Evolutionary conservation across 1,284 basidiomycete species (phyloP), one percentile per base, ranked within the genome.

Genomic region (Stygiomarasmius scandens): DNA sequence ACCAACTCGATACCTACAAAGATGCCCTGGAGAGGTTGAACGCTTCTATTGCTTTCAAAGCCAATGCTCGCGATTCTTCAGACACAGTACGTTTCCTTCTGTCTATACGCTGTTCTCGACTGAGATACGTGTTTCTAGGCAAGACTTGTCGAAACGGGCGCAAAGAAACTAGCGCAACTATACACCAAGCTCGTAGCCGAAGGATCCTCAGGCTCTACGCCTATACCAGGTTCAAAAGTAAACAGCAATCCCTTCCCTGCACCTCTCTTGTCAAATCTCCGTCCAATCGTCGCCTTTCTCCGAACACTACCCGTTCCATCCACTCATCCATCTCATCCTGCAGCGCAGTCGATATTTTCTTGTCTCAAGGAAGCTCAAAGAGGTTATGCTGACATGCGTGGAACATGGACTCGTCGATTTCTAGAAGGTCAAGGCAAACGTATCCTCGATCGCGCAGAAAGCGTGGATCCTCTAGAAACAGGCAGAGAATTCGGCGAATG

Each of bases 331-430:
- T 88, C 89, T 0, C 90, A 92, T 66, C 89, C 89, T 3, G 89
- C 89, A 9, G 82, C 88, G 0, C 74, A 76, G 2, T 75, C 77
- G 1, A 92, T 92, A 46, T 73, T 85, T 27, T 67, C 78, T 2
- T 84, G 87, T 1, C 69, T 93, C 3, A 84, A 80, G 63, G 90
- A 92, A 32, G 89, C 90, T 3, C 89, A 91, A 70, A 79, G 80
- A 56, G 90, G 90, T 1, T 92, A 90, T 61, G 90, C 89, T 0
- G 90, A 92, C 61, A 93, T 92, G 90, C 81, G 90, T 24, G 89
- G 90, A 2, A 78, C 77, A 11, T 92, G 90, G 90, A 78, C 77
- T 41, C 79, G 81, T 60, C 90, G 87, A 64, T 89, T 88, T 52
- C 68, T 92, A 22, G 90, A 92, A 66, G 75, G 76, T 10, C 84